phyloP scores from a whole-genome alignment of 2,329 filamentous ascomycete species.

The Sclerotinia subarctica region DNA sequence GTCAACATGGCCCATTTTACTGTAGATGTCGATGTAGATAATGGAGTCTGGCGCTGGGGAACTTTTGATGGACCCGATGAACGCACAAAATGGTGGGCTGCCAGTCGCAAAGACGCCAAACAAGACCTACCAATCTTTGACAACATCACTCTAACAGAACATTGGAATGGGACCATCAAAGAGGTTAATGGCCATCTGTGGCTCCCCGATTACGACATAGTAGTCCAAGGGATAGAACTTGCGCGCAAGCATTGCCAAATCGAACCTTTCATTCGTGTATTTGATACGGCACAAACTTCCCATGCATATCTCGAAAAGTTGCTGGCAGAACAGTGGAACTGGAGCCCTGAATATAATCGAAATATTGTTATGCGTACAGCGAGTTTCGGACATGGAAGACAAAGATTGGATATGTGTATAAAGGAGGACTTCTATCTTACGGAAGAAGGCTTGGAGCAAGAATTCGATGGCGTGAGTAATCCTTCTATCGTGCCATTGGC shows the following conservation, averaged over 20 bases:
- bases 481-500: not conserved
- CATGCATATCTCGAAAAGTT: not conserved
- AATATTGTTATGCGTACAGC: conserved; percentile 17
- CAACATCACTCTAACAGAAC: not conserved
- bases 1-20: not conserved
- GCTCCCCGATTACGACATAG: not conserved
- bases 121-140: not conserved
- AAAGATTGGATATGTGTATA: conserved; percentile 19
- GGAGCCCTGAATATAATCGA: not conserved
- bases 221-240: not conserved
- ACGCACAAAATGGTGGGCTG: conserved; percentile 6
- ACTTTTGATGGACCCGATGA: not conserved
- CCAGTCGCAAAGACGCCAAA: not conserved
- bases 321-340: not conserved
- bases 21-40: conserved; percentile 19
- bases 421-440: not conserved
- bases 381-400: conserved; percentile 17
- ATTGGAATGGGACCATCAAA: not conserved
- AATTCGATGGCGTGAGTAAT: not conserved
- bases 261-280: conserved; percentile 19
- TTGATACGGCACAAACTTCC: not conserved
- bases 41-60: conserved; percentile 1
- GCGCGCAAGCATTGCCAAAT: not conserved
- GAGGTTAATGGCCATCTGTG: not conserved
- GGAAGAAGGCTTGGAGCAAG: too few species aligned